phyloP scores from a whole-genome alignment of 202 grass and related monocot species.

The Saccharum hybrid region DNA sequence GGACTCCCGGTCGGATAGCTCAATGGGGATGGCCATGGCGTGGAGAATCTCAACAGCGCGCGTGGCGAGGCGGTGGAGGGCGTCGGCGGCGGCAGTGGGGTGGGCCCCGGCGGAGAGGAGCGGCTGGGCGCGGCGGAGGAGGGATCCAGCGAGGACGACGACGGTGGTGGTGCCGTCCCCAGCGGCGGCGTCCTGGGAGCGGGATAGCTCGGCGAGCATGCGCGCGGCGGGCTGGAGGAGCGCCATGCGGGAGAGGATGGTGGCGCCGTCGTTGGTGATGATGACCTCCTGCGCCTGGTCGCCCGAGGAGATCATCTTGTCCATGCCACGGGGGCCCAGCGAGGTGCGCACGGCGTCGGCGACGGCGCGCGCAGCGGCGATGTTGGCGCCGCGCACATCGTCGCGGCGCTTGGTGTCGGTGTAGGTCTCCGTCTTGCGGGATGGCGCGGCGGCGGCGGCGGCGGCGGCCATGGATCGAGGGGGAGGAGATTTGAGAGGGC shows the following conservation, averaged over 20 bases:
- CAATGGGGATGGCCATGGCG: constrained; percentile 71
- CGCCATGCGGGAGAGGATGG: constrained; percentile 84
- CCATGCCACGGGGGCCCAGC: constrained; percentile 84
- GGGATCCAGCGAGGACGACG: constrained; percentile 75
- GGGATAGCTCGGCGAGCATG: constrained; percentile 94
- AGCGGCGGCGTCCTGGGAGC: constrained; percentile 76
- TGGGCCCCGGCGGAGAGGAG: constrained; percentile 70
- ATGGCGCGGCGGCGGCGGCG: neutral
- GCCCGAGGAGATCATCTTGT: constrained; percentile 85
- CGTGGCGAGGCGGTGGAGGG: constrained; percentile 74
- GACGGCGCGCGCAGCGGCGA: constrained; percentile 62
- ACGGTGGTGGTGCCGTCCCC: constrained; percentile 84
- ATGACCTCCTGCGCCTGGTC: constrained; percentile 69
- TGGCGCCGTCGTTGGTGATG: constrained; percentile 92
- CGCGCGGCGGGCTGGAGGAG: constrained; percentile 84
- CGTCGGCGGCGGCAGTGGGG: constrained; percentile 74
- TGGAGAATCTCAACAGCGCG: constrained; percentile 76
- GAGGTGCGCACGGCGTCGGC: constrained; percentile 82
- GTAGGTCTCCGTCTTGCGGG: constrained; percentile 74
- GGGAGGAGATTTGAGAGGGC: neutral
- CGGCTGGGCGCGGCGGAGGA: constrained; percentile 62
- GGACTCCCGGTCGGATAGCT: constrained; percentile 76
- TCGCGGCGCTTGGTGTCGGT: constrained; percentile 87
- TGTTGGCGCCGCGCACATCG: constrained; percentile 77
- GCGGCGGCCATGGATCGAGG: constrained; percentile 48